Percentiles rank a stretch among this genome's conserved stretches.
Conservation (phyloP, 2,329 filamentous ascomycete species). For the Taxawa tesnikishii region DNA sequence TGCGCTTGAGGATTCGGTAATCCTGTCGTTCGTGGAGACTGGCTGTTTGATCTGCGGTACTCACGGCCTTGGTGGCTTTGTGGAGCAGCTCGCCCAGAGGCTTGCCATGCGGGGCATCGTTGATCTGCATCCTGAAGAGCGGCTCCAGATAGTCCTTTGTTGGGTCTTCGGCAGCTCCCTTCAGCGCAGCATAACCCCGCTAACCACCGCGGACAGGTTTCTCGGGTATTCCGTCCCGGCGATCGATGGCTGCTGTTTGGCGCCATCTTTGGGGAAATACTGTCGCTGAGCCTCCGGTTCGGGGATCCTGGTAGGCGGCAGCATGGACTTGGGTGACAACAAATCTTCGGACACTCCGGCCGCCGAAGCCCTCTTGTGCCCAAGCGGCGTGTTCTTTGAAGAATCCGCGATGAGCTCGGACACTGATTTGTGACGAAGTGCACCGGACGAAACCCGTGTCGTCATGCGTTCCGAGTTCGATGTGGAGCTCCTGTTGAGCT, state of each 20-base stretch:
- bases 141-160: conserved; percentile 49
- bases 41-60: conserved; percentile 71
- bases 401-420: conserved; percentile 58
- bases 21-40: conserved; percentile 79
- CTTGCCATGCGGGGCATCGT: conserved; percentile 42
- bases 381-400: conserved; percentile 17
- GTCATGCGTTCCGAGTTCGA: neutral
- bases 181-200: conserved; percentile 28
- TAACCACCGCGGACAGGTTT: too few species aligned
- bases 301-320: too few species aligned
- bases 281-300: too few species aligned
- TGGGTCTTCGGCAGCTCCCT: conserved; percentile 33
- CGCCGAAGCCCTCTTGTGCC: neutral
- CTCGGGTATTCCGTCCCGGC: too few species aligned
- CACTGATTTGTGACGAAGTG: conserved; percentile 59
- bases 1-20: conserved; percentile 70
- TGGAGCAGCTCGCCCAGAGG: conserved; percentile 60
- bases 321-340: too few species aligned
- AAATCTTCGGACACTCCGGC: too few species aligned
- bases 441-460: conserved; percentile 43
- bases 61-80: conserved; percentile 79
- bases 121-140: conserved; percentile 45
- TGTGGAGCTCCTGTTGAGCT: too few species aligned
- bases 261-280: too few species aligned
- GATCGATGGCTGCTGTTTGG: too few species aligned